phyloP scores from a whole-genome alignment of 1,284 basidiomycete genomes.

The Peniophora sp. region DNA sequence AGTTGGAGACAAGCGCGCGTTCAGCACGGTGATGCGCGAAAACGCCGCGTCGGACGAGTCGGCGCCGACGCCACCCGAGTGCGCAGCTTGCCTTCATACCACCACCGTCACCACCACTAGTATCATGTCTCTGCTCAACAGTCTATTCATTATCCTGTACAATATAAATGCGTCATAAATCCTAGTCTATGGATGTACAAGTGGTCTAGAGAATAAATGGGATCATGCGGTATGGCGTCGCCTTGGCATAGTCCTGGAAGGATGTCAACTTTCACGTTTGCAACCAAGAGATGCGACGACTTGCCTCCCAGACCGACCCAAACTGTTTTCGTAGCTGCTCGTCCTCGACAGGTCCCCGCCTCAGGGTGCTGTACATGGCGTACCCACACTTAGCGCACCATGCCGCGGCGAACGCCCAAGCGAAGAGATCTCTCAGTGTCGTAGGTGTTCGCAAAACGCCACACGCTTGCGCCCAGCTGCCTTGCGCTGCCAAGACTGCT shows the following conservation, averaged over 20 bases:
- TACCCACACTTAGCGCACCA: constrained; percentile 2
- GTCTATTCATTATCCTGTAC: too few relatives aligned
- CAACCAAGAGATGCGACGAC: too few relatives aligned
- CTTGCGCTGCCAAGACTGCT: constrained; percentile 13
- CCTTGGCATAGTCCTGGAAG: background rate
- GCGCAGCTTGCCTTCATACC: too few relatives aligned
- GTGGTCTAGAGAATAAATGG: background rate
- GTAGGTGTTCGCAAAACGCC: background rate
- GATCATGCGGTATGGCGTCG: background rate
- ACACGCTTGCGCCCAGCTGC: constrained; percentile 8
- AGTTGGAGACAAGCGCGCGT: too few relatives aligned
- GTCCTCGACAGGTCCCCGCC: constrained; percentile 14
- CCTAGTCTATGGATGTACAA: too few relatives aligned
- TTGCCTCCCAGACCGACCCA: constrained; percentile 13
- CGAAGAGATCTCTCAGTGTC: background rate
- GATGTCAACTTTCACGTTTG: too few relatives aligned
- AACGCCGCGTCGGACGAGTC: too few relatives aligned
- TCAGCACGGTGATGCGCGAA: too few relatives aligned
- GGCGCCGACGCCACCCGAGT: too few relatives aligned
- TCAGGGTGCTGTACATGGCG: constrained; percentile 3
- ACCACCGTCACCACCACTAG: too few relatives aligned
- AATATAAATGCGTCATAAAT: too few relatives aligned
- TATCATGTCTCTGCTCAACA: too few relatives aligned
- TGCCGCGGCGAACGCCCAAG: background rate
- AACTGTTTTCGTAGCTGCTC: constrained; percentile 15